Evolutionary conservation across 2,329 filamentous ascomycete species (phyloP).

Genomic region (Dryadomyces sulphureus): DNA sequence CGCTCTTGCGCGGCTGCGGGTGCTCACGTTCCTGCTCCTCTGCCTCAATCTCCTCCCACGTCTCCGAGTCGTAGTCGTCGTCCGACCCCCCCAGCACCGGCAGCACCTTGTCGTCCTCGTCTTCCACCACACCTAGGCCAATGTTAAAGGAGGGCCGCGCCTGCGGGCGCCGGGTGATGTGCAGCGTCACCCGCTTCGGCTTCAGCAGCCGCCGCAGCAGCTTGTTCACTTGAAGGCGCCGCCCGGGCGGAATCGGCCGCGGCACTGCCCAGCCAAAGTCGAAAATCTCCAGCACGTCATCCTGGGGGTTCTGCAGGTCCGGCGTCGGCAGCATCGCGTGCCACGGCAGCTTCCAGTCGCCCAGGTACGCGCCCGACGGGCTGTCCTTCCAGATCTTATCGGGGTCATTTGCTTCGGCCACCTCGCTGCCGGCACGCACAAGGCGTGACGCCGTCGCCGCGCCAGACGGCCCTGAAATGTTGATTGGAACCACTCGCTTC

Average conservation of each 20-base stretch:
- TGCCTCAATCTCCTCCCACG: conserved; percentile 41
- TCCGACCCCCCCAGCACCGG: conserved; percentile 26
- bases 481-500: conserved; percentile 15
- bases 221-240: conserved; percentile 26
- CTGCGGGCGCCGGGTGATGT: conserved; percentile 9
- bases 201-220: conserved; percentile 25
- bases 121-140: not conserved
- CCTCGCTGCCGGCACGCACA: not conserved
- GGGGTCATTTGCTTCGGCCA: not conserved
- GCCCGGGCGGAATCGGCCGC: conserved; percentile 23
- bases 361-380: conserved; percentile 19
- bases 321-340: conserved; percentile 5
- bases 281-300: not conserved
- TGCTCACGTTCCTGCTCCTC: conserved; percentile 27
- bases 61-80: conserved; percentile 22
- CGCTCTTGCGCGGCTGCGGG: conserved; percentile 12
- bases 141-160: not conserved
- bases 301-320: conserved; percentile 1
- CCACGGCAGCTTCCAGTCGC: conserved; percentile 15
- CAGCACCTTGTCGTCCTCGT: conserved; percentile 21
- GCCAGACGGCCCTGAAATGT: conserved; percentile 6
- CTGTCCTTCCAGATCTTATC: conserved; percentile 6
- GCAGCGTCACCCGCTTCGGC: not conserved
- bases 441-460: not conserved
- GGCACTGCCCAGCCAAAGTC: conserved; percentile 6